A percentile compares a stretch with the other conserved stretches of the same genome.
These are phyloP conservation scores for Lasiosphaeria hispida DNA, from an alignment of 495 filamentous ascomycete species.

Conservation along the genomic window DNA sequence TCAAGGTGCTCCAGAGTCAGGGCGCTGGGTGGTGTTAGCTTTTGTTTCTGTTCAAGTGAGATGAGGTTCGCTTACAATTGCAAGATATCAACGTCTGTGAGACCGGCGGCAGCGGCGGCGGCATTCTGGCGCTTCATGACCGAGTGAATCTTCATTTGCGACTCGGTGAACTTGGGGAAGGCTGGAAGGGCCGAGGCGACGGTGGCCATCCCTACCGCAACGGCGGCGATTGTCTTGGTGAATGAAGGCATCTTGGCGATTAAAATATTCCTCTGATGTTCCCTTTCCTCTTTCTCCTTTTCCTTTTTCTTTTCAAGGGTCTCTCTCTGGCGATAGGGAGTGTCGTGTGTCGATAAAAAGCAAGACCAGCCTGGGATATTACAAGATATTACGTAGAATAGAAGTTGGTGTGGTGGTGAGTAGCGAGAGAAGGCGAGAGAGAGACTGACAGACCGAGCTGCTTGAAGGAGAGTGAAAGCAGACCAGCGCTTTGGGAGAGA, in stretches of 20 bases:
- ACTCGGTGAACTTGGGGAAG: slow-evolving; percentile 41
- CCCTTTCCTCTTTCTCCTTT: slow-evolving; percentile 24
- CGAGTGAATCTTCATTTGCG: slow-evolving; percentile 44
- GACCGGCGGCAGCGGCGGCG: slow-evolving; percentile 48
- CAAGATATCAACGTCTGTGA: slow-evolving; percentile 65
- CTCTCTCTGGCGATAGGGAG: slow-evolving; percentile 19
- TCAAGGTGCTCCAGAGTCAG: slow-evolving; percentile 66
- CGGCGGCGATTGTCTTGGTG: slow-evolving; percentile 40
- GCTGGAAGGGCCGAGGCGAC: slow-evolving; percentile 45
- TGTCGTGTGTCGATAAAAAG: slow-evolving; percentile 11
- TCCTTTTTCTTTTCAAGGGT: slow-evolving; percentile 13
- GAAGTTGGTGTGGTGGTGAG: slow-evolving; percentile 15
- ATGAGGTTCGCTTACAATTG: slow-evolving; percentile 58
- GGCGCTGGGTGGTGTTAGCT: slow-evolving; percentile 45
- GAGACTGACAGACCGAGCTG: slow-evolving; percentile 34
- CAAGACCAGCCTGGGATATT: slow-evolving; percentile 49
- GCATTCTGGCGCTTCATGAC: slow-evolving; percentile 52
- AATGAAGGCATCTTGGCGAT: slow-evolving; percentile 46
- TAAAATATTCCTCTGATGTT: slow-evolving; percentile 15
- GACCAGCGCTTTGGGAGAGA: slow-evolving; percentile 51
- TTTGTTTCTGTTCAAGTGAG: neutral
- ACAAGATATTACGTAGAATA: slow-evolving; percentile 39
- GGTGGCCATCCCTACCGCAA: slow-evolving; percentile 45
- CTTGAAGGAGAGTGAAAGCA: slow-evolving; percentile 52
- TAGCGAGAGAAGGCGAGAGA: slow-evolving; percentile 21